These are phyloP conservation scores for carrot (Daucus carota) DNA, from an alignment of 129 eudicot genomes.

Conservation along the genomic window DNA sequence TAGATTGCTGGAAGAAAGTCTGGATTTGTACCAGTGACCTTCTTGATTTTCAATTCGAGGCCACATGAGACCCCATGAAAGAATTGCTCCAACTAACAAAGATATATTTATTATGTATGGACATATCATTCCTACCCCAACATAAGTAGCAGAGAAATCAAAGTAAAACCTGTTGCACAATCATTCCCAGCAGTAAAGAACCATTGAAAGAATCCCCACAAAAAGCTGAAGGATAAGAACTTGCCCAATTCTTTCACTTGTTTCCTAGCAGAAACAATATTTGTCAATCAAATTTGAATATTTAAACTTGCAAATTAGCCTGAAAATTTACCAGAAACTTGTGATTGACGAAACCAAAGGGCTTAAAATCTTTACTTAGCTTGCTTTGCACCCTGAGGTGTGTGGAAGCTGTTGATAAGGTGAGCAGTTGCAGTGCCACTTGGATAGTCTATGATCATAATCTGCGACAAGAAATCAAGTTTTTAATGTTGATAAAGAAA, in stretches of 20 bases:
- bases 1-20: background rate
- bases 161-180: conserved; percentile 11
- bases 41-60: conserved; percentile 10
- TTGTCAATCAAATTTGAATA: background rate
- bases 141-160: conserved; percentile 10
- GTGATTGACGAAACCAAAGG: background rate
- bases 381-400: conserved; percentile 12
- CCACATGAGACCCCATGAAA: conserved; percentile 14
- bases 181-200: conserved; percentile 9
- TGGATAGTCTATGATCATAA: conserved; percentile 10
- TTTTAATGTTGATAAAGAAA: background rate
- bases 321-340: background rate
- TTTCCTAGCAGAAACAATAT: conserved; percentile 38
- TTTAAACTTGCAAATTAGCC: background rate
- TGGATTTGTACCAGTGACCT: conserved; percentile 4
- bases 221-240: conserved; percentile 48
- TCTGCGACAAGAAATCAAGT: background rate
- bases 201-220: conserved; percentile 48
- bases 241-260: conserved; percentile 80
- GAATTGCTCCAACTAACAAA: conserved; percentile 4
- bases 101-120: conserved; percentile 9
- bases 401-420: conserved; percentile 14
- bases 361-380: background rate
- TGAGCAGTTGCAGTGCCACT: conserved; percentile 14
- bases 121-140: conserved; percentile 13